These are phyloP conservation scores for Pseudonectria buxi DNA, from an alignment of 2,329 filamentous ascomycete species.

Conservation along the genomic window DNA sequence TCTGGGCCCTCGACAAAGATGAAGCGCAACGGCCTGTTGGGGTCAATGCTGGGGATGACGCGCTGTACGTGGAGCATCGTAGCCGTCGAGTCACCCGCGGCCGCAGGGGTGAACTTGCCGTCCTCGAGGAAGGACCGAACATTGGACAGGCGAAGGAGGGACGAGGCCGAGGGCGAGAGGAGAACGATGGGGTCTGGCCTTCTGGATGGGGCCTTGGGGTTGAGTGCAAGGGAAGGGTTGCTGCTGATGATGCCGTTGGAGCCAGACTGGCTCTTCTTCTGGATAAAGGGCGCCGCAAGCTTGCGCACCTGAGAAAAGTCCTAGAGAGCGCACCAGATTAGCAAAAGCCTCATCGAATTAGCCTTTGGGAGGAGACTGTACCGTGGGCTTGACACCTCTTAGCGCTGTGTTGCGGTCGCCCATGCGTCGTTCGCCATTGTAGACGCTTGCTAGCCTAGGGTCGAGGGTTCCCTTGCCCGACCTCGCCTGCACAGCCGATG, in stretches of 20 bases:
- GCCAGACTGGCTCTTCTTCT: constrained; percentile 44
- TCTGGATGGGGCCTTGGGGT: constrained; percentile 44
- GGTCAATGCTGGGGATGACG: constrained; percentile 62
- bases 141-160: constrained; percentile 89
- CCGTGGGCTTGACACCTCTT: constrained; percentile 80
- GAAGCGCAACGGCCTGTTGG: constrained; percentile 73
- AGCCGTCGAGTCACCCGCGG: constrained; percentile 58
- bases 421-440: constrained; percentile 84
- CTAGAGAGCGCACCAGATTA: constrained; percentile 36
- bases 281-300: constrained; percentile 70
- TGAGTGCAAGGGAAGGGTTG: constrained; percentile 44
- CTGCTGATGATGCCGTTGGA: constrained; percentile 31
- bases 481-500: constrained; percentile 40
- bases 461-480: constrained; percentile 64
- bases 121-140: constrained; percentile 89
- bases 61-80: constrained; percentile 85
- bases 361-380: constrained; percentile 36
- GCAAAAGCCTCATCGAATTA: background rate
- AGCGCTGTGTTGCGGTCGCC: constrained; percentile 87
- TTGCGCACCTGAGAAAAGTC: constrained; percentile 94
- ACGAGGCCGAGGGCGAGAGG: constrained; percentile 90
- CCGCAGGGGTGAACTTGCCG: constrained; percentile 72
- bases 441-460: constrained; percentile 78
- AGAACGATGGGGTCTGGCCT: constrained; percentile 85
- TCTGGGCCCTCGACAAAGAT: constrained; percentile 90